Base-by-base conservation (phyloP, 352 stramenopile species). In the Pythium monospermum region DNA sequence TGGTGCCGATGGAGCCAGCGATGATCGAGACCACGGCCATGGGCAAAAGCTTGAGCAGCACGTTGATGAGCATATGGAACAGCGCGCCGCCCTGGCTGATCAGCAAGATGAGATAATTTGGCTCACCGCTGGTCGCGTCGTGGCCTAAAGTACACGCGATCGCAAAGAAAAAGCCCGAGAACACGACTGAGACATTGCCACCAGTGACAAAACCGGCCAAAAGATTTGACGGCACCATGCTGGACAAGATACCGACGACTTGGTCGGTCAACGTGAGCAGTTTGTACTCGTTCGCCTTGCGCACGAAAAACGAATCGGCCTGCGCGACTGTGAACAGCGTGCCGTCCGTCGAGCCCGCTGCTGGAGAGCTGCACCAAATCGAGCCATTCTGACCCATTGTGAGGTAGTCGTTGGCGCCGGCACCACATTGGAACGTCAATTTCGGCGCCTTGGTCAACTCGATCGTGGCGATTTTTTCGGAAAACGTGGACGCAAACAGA, bases 1-100 rank as follows among this genome's bases (percentile, higher is more conserved):
- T 73, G 38, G 47, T 64, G 45, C 64, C 71, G 22, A 88, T 83
- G 4, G 77, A 69, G 0, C 74, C 73, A 27, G 61, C 73, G 25
- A 89, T 66, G 40, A 91, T 55, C 52, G 73, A 88, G 31, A 85
- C 54, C 40, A 87, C 71, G 12, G 77, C 73, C n/a, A 89, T 51
- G 7, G 81, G 77, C 50, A 83, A 76, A 37, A 82, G 66, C 49
- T 59, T 67, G n/a, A 88, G 59, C 22, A 88, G 64, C 19, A 65
- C 69, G 44, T 83, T 84, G 53, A 89, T 66, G 16, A 91, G 57
- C 52, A 87, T 60, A 32, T 74, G 63, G 21, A 91, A 68, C 19
- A 83, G 59, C 46, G 79, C 71, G 37, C 76, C 76, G 3, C 65
- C 63, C 30, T 91, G 76, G 4, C 38, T 70, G 22, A 87, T 59